A percentile compares a stretch with the other conserved stretches of the same genome.
These are phyloP conservation scores for Fulvia fulva DNA, from an alignment of 2,329 filamentous ascomycete genomes.

Conservation along the genomic window DNA sequence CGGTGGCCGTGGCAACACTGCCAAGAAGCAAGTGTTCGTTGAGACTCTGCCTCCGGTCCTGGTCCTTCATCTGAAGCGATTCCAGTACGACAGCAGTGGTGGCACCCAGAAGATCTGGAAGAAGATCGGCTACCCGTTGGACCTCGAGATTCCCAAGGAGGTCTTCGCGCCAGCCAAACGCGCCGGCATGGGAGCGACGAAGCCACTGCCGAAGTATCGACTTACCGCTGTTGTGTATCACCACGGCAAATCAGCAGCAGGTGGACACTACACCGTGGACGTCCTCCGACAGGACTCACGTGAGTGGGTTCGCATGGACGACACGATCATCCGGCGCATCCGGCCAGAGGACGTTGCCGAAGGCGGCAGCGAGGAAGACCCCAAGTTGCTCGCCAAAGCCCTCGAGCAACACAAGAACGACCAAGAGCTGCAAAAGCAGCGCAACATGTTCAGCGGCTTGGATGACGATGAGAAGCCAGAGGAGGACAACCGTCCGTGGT, in stretches of 20 bases:
- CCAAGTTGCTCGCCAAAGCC: slow-evolving; percentile 61
- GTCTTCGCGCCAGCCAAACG: slow-evolving; percentile 75
- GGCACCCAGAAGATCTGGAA: slow-evolving; percentile 98
- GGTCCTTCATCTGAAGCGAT: slow-evolving; percentile 93
- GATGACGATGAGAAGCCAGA: slow-evolving; percentile 65
- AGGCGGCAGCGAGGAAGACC: slow-evolving; percentile 75
- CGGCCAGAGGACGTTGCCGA: slow-evolving; percentile 85
- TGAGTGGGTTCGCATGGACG: slow-evolving; percentile 94
- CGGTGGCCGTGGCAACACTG: slow-evolving; percentile 66
- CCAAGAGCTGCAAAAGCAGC: slow-evolving; percentile 34
- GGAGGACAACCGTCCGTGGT: slow-evolving; percentile 67
- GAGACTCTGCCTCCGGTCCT: slow-evolving; percentile 86
- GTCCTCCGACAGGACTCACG: slow-evolving; percentile 88
- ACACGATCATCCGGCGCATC: slow-evolving; percentile 83
- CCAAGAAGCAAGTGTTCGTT: slow-evolving; percentile 92
- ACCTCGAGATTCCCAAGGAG: slow-evolving; percentile 89
- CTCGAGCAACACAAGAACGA: slow-evolving; percentile 65
- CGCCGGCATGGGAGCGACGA: slow-evolving; percentile 60
- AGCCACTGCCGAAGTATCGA: slow-evolving; percentile 74
- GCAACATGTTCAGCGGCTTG: slow-evolving; percentile 70
- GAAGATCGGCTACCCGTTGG: slow-evolving; percentile 89
- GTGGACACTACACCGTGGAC: slow-evolving; percentile 97
- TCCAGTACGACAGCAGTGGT: slow-evolving; percentile 79
- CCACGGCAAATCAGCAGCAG: slow-evolving; percentile 92
- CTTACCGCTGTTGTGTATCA: slow-evolving; percentile 93